Evolutionary conservation across 225 moss, liverwort and hornwort genomes (phyloP).

Genomic region (Pseudoscleropodium purum): DNA sequence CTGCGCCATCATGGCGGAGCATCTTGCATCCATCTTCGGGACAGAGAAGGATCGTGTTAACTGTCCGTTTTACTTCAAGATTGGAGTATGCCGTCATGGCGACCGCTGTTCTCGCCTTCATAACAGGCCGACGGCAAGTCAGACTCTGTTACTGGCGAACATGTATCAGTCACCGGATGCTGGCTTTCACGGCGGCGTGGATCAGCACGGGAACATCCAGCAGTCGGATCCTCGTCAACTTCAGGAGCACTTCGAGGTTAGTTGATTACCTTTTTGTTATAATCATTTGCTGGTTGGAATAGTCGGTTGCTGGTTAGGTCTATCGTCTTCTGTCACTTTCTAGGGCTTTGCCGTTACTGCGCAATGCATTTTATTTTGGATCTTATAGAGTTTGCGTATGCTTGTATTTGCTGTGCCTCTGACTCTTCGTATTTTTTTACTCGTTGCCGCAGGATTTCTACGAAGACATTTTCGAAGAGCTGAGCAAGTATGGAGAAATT

Average conservation of each 20-base stretch:
- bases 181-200: constrained; percentile 93
- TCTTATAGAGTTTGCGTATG: background rate
- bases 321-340: background rate
- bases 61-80: constrained; percentile 97
- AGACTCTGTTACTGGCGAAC: constrained; percentile 82
- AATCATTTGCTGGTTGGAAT: background rate
- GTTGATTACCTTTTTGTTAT: background rate
- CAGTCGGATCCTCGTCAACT: constrained; percentile 96
- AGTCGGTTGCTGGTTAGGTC: background rate
- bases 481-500: constrained; percentile 97
- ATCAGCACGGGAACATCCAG: constrained; percentile 96
- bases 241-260: constrained; percentile 94
- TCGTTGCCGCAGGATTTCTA: constrained; percentile 65
- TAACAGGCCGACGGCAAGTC: constrained; percentile 94
- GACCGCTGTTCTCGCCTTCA: constrained; percentile 92
- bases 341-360: background rate
- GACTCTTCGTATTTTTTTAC: background rate
- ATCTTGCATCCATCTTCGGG: constrained; percentile 91
- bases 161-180: constrained; percentile 99
- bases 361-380: background rate
- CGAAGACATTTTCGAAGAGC: constrained; percentile 96
- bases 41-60: constrained; percentile 97
- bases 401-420: background rate
- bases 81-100: constrained; percentile 91
- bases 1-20: constrained; percentile 69